Base-by-base conservation (phyloP, 2,329 filamentous ascomycete species). In the Gaeumannomyces tritici region DNA sequence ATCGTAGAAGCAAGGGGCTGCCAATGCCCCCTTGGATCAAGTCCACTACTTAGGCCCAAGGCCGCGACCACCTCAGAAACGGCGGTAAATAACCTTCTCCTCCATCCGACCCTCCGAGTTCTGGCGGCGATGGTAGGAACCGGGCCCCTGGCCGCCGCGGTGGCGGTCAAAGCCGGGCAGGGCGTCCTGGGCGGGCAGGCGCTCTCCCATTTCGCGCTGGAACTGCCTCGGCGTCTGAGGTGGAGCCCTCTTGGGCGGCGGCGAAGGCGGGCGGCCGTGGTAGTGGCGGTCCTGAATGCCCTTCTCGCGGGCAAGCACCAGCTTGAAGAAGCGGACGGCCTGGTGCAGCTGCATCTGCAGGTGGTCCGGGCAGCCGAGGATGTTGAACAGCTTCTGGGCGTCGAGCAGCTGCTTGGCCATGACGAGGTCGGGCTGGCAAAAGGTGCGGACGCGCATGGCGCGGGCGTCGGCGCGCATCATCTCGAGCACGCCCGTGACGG, bases 321-420 rank as follows among this genome's bases (percentile, higher is more conserved):
- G 73, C 67, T 79, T 80, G 74, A 84, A 85, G 67, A 85, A 85
- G 51, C 78, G 76, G 1, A 79, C 74, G 60, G 83, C 75, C 68
- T 84, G 79, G 1, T 76, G 76, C 7, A 85, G 71, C 55, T 78
- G 74, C 54, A 76, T 68, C 66, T 82, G 79, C 61, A 78, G 73
- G 7, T 69, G 61, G 55, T 80, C 76, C 0, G 74, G 68, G 28
- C 74, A 76, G 15, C 80, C 80, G 4, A 85, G 70, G 24, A 84
- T 70, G 64, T 79, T 76, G 64, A 83, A 76, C 3, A 85, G 70
- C 11, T 74, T 76, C 72, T 82, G 80, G 0, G 79, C 68, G 65
- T 86, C 83, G 3, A 82, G 71, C 8, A 86, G 72, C 68, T 85
- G 82, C 74, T 84, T 85, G 4, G 81, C 81, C 62, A 85, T 76